Evolutionary conservation across 768 basidiomycete genomes (phyloP).

Genomic region (Xerocomellus amylosporus): DNA sequence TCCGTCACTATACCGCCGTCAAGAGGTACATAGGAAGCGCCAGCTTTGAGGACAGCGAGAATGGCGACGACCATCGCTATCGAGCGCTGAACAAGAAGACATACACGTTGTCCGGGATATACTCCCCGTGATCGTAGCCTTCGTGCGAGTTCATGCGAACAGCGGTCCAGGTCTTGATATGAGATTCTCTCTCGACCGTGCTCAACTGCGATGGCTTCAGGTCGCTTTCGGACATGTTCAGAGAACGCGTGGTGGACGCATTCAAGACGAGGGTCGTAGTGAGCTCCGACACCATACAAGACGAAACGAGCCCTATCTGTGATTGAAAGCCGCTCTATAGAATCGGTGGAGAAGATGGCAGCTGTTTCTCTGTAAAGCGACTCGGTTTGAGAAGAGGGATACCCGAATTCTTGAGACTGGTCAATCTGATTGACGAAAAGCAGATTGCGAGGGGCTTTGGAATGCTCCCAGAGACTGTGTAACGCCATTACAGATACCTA

Average conservation of each 20-base stretch:
- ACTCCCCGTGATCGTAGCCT: not conserved
- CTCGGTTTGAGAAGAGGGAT: not conserved
- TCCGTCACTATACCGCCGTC: not conserved
- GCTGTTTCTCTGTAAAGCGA: not conserved
- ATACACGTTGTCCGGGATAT: not conserved
- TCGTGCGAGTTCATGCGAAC: not conserved
- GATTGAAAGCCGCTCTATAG: not conserved
- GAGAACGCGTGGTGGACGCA: not conserved
- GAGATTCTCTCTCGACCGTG: not conserved
- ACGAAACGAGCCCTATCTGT: slow-evolving; percentile 1
- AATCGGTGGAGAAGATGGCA: not conserved
- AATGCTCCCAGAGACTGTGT: not conserved
- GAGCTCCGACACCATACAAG: not conserved
- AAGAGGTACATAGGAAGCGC: not conserved
- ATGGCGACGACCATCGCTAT: not conserved
- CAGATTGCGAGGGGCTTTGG: not conserved
- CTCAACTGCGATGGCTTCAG: not conserved
- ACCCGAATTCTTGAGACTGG: not conserved
- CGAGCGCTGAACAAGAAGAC: not conserved
- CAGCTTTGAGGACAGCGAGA: not conserved
- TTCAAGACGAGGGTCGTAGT: not conserved
- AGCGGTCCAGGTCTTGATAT: not conserved
- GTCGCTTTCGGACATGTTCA: not conserved
- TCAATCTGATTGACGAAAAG: not conserved
- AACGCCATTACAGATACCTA: not conserved